Percentiles rank a stretch among this genome's conserved stretches.
Conservation (phyloP, 208 protist genomes). For the Herpetomonas samuelpessoai region DNA sequence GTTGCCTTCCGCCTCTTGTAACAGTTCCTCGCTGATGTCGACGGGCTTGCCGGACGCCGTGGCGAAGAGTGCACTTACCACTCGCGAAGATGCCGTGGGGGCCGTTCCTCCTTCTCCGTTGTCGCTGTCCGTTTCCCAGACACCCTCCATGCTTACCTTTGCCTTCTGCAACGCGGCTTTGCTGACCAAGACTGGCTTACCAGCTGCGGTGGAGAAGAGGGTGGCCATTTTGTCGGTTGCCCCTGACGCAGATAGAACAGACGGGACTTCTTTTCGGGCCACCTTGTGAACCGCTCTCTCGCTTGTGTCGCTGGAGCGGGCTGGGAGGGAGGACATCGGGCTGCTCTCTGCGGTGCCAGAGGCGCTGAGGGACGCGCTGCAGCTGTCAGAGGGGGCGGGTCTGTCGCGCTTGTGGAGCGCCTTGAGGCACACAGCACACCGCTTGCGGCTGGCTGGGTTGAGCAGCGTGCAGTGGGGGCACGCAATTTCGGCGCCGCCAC, state of each 20-base stretch:
- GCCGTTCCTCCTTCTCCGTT: background rate
- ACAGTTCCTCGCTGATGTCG: conserved; percentile 19
- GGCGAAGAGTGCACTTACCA: conserved; percentile 29
- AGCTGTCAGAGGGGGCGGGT: background rate
- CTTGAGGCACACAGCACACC: conserved; percentile 57
- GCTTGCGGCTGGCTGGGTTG: conserved; percentile 30
- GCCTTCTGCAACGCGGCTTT: conserved; percentile 19
- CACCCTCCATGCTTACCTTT: conserved; percentile 3
- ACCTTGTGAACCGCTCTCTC: no score
- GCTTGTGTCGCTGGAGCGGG: no score
- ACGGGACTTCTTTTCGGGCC: background rate
- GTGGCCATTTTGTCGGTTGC: no score
- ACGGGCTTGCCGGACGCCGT: conserved; percentile 38
- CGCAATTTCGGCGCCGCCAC: conserved; percentile 3
- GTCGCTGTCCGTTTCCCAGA: conserved; percentile 7
- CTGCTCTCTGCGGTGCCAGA: no score
- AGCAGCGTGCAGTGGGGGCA: conserved; percentile 73
- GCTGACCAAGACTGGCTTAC: conserved; percentile 27
- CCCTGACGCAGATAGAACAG: no score
- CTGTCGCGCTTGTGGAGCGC: conserved; percentile 35
- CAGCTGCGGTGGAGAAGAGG: conserved; percentile 31
- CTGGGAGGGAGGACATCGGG: no score
- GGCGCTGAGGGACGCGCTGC: no score
- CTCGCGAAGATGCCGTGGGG: conserved; percentile 5
- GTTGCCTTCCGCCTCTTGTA: conserved; percentile 11